phyloP scores from a whole-genome alignment of 768 basidiomycete species.

The Mycena galopus region DNA sequence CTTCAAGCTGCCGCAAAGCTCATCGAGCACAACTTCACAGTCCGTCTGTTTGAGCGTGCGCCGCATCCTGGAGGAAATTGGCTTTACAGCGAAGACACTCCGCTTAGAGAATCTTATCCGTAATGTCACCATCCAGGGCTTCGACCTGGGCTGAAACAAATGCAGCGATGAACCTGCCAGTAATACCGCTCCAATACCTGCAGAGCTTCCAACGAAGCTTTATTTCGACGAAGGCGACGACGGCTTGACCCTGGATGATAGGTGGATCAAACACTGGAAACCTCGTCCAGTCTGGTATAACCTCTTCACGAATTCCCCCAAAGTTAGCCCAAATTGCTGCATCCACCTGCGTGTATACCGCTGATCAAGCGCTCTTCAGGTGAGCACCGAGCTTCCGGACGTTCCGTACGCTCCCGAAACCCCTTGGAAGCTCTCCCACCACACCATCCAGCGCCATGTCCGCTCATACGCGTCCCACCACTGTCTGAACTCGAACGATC shows the following conservation, averaged over 20 bases:
- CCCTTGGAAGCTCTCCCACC: constrained; percentile 28
- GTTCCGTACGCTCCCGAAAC: constrained; percentile 31
- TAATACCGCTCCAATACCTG: no score
- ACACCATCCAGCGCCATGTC: constrained; percentile 24
- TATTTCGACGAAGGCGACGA: constrained; percentile 26
- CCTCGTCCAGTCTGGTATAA: constrained; percentile 36
- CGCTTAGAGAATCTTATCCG: no score
- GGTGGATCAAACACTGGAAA: constrained; percentile 33
- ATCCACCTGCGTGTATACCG: no score
- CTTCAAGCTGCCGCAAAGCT: no score
- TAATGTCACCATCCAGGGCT: no score
- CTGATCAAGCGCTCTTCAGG: neutral
- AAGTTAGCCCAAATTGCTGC: no score
- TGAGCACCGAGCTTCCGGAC: constrained; percentile 32
- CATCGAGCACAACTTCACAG: no score
- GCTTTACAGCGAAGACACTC: no score
- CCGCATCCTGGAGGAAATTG: no score
- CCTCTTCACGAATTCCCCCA: constrained; percentile 26
- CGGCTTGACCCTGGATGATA: constrained; percentile 13
- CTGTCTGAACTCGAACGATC: constrained; percentile 24
- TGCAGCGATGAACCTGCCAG: no score
- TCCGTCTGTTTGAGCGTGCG: no score
- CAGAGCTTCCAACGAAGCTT: constrained; percentile 5
- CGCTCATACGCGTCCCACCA: constrained; percentile 28
- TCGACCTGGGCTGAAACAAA: no score